Percentiles rank a stretch among this genome's conserved stretches.
Conservation (phyloP, 2,329 filamentous ascomycete genomes). For the Fusarium sulawesiense region DNA sequence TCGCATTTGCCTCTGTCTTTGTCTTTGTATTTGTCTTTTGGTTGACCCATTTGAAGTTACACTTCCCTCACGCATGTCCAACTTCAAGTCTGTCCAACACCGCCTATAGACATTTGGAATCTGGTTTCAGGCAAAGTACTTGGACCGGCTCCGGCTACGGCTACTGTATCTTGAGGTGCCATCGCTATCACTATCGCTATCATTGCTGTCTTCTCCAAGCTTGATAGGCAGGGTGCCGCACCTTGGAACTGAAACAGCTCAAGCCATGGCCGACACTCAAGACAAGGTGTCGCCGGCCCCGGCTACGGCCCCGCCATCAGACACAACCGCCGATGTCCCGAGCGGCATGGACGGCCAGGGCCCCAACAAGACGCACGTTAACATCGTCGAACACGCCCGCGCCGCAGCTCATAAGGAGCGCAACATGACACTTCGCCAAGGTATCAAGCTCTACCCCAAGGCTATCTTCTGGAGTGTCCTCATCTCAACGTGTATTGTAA, state of each 20-base stretch:
- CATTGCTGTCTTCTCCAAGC: not conserved
- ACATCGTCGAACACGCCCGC: constrained; percentile 40
- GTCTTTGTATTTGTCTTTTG: constrained; percentile 3
- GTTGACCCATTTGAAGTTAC: constrained; percentile 4
- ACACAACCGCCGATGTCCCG: constrained; percentile 33
- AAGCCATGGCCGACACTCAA: constrained; percentile 33
- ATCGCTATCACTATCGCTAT: not conserved
- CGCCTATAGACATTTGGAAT: not conserved
- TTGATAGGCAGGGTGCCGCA: not conserved
- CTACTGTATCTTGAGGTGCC: not conserved
- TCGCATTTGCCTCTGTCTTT: not conserved
- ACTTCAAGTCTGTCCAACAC: constrained; percentile 7
- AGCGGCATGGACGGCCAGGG: constrained; percentile 6
- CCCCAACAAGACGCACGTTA: constrained; percentile 32
- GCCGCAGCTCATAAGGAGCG: constrained; percentile 41
- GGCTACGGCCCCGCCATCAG: constrained; percentile 29
- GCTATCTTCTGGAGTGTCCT: constrained; percentile 40
- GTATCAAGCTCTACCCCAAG: constrained; percentile 40
- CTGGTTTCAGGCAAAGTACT: not conserved
- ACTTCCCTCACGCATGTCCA: constrained; percentile 9
- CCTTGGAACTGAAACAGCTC: constrained; percentile 15
- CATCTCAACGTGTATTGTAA: constrained; percentile 41
- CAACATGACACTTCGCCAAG: constrained; percentile 40
- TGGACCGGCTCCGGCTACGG: not conserved
- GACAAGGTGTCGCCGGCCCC: constrained; percentile 31